Conservation (phyloP, 768 basidiomycete genomes). For the Mycena crocata region DNA sequence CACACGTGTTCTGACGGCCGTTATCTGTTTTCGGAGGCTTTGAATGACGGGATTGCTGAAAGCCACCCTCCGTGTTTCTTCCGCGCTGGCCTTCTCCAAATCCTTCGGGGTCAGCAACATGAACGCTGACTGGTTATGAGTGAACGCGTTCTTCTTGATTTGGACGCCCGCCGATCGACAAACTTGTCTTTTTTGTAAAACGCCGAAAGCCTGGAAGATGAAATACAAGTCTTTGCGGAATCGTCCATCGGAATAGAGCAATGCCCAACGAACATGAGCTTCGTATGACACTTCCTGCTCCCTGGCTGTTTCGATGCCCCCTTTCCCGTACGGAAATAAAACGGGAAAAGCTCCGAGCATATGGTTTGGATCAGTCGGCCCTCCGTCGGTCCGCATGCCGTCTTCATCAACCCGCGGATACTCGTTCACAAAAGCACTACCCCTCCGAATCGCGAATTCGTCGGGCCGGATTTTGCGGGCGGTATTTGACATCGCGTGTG, state of each 20-base stretch:
- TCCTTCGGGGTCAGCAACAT: constrained; percentile 41
- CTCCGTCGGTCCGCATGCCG: constrained; percentile 33
- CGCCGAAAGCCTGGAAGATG: constrained; percentile 44
- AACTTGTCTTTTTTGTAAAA: constrained; percentile 42
- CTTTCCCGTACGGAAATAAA: constrained; percentile 49
- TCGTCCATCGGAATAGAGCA: constrained; percentile 42
- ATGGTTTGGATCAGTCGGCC: constrained; percentile 40
- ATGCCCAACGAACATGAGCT: constrained; percentile 42
- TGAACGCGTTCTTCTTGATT: constrained; percentile 41
- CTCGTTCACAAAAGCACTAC: constrained; percentile 43
- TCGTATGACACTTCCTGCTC: constrained; percentile 38
- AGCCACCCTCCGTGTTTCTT: constrained; percentile 40
- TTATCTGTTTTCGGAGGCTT: constrained; percentile 39
- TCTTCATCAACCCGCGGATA: constrained; percentile 31
- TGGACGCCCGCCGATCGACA: constrained; percentile 44
- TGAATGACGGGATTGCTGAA: constrained; percentile 43
- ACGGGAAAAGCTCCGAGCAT: constrained; percentile 40
- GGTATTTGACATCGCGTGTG: constrained; percentile 14
- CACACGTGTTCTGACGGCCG: constrained; percentile 37
- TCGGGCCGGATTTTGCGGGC: neutral
- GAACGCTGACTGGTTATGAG: constrained; percentile 28
- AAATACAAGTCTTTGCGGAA: constrained; percentile 44
- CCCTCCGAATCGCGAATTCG: constrained; percentile 26
- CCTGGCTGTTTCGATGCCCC: constrained; percentile 44
- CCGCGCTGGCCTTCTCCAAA: constrained; percentile 45